Evolutionary conservation across 306 rosid species (phyloP).

Genomic region (Citrullus amarus): DNA sequence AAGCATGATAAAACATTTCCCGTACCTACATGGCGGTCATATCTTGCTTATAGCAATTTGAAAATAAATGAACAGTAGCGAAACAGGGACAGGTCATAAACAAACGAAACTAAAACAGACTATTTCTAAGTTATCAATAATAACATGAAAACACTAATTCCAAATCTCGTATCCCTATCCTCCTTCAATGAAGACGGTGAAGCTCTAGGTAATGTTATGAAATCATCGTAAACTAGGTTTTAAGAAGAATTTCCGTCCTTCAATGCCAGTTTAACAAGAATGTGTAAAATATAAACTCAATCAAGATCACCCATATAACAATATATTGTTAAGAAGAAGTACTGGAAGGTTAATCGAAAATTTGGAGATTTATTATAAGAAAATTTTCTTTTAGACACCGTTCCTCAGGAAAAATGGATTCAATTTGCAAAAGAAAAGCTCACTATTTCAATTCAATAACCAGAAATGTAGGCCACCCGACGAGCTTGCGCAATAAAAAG

Average conservation of each 20-base stretch:
- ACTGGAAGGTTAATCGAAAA: background rate
- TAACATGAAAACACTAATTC: background rate
- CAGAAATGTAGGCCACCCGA: background rate
- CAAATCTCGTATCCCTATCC: background rate
- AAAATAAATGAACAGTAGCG: background rate
- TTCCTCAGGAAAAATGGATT: background rate
- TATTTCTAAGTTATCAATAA: background rate
- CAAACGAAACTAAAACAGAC: background rate
- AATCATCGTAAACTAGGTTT: background rate
- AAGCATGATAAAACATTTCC: slow-evolving; percentile 94
- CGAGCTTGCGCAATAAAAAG: background rate
- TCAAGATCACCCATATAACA: background rate
- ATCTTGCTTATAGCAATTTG: background rate
- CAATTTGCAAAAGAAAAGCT: background rate
- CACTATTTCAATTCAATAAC: background rate
- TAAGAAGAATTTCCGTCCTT: background rate
- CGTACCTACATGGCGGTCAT: slow-evolving; percentile 33
- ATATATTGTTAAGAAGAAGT: background rate
- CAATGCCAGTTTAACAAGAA: background rate
- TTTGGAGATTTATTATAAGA: background rate
- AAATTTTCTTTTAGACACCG: background rate
- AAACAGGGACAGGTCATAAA: background rate
- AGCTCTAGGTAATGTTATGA: background rate
- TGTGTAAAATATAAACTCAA: background rate
- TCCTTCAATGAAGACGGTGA: background rate